phyloP scores from a whole-genome alignment of 257 asterid genomes.

The Ajuga chamaepitys region DNA sequence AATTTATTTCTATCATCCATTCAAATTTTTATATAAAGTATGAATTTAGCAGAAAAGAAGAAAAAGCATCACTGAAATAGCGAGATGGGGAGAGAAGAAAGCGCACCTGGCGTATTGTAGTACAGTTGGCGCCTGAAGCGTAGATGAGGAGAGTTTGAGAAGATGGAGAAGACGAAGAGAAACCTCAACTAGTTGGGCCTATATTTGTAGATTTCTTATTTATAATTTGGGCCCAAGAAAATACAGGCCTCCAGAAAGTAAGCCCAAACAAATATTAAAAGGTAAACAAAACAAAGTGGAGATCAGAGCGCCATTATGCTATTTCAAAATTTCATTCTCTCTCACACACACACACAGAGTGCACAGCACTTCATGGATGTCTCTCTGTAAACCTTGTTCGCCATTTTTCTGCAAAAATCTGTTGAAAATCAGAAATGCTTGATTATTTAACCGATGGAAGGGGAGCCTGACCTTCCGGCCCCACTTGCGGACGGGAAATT shows the following conservation, averaged over 20 bases:
- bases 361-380: conserved; percentile 25
- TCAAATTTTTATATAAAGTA: too few relatives aligned
- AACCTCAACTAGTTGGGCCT: not conserved
- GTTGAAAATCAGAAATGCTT: conserved; percentile 25
- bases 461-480: conserved; percentile 74
- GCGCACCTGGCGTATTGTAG: conserved; percentile 16
- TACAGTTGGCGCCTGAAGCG: not conserved
- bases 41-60: not conserved
- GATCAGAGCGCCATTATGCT: conserved; percentile 23
- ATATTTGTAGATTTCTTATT: too few relatives aligned
- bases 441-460: conserved; percentile 61
- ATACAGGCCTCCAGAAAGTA: too few relatives aligned
- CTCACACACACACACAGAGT: conserved; percentile 5
- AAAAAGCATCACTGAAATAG: not conserved
- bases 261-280: not conserved
- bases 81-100: not conserved
- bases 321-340: conserved; percentile 16
- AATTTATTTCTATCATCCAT: not conserved
- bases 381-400: conserved; percentile 3
- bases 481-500: conserved; percentile 34
- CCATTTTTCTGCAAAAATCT: not conserved
- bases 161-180: not conserved
- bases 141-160: not conserved
- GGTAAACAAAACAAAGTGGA: not conserved
- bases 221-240: not conserved